Conservation (phyloP, 257 asterid species). For the Ballota nigra region DNA sequence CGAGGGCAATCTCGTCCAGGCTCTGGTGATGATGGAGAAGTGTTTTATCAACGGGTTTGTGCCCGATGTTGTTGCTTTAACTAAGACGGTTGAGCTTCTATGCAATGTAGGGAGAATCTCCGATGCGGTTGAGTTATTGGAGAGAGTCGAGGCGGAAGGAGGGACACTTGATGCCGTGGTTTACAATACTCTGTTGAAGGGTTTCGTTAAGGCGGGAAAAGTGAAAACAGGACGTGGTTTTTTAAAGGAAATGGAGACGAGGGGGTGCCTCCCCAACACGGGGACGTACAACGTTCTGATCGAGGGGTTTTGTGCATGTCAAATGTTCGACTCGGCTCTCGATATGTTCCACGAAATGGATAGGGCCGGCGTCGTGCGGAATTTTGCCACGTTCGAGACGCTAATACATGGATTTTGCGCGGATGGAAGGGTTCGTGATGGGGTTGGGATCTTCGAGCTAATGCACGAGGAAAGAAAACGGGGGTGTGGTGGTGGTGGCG, state of each 20-base stretch:
- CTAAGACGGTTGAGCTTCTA: constrained; percentile 58
- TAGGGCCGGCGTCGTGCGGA: constrained; percentile 56
- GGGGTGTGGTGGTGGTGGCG: constrained; percentile 9
- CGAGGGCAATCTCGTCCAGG: constrained; percentile 64
- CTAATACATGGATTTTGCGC: constrained; percentile 69
- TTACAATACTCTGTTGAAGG: constrained; percentile 69
- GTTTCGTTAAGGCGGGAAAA: constrained; percentile 64
- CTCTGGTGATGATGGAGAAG: constrained; percentile 79
- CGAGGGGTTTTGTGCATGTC: constrained; percentile 55
- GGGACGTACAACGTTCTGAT: constrained; percentile 74
- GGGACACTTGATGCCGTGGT: constrained; percentile 65
- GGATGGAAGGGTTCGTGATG: constrained; percentile 49
- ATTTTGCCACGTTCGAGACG: constrained; percentile 51
- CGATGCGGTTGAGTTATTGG: constrained; percentile 78
- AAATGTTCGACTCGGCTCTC: constrained; percentile 62
- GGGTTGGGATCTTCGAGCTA: constrained; percentile 61
- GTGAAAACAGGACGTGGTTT: constrained; percentile 47
- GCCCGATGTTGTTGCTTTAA: constrained; percentile 65
- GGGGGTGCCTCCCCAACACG: constrained; percentile 72
- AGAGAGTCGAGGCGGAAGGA: constrained; percentile 69
- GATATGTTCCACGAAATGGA: constrained; percentile 85
- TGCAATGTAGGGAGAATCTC: constrained; percentile 51
- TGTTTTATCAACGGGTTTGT: constrained; percentile 58
- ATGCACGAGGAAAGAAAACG: constrained; percentile 47
- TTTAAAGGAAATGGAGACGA: constrained; percentile 78